Evolutionary conservation across 805 yeast genomes (phyloP).

Genomic region (Hanseniaspora valbyensis): DNA sequence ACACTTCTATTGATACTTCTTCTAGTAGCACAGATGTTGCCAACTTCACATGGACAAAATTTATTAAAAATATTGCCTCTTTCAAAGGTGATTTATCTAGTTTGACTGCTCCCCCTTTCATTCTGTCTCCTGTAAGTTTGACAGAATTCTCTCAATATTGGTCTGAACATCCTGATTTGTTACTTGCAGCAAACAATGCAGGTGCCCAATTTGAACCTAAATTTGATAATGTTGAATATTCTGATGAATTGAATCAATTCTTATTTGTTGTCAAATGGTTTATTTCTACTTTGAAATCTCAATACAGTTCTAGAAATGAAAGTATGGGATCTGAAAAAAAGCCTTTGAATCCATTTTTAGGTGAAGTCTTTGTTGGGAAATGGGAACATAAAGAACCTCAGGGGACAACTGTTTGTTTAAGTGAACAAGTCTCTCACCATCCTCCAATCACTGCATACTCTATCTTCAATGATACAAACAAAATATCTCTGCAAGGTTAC

Average conservation of each 20-base stretch:
- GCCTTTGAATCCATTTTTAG: slow-evolving; percentile 91
- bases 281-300: slow-evolving; percentile 80
- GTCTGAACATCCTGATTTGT: slow-evolving; percentile 83
- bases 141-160: slow-evolving; percentile 91
- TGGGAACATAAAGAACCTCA: slow-evolving; percentile 54
- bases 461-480: slow-evolving; percentile 58
- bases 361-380: slow-evolving; percentile 85
- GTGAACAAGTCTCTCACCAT: slow-evolving; percentile 95
- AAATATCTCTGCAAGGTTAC: slow-evolving; percentile 71
- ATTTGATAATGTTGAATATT: slow-evolving; percentile 29
- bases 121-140: slow-evolving; percentile 77
- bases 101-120: slow-evolving; percentile 94
- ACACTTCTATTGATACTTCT: slow-evolving; percentile 3
- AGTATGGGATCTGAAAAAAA: slow-evolving; percentile 92
- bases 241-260: slow-evolving; percentile 38
- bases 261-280: slow-evolving; percentile 84
- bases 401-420: slow-evolving; percentile 68
- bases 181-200: slow-evolving; percentile 48
- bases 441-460: slow-evolving; percentile 96
- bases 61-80: slow-evolving; percentile 79
- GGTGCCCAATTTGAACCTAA: slow-evolving; percentile 19
- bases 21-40: slow-evolving; percentile 11
- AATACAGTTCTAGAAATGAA: slow-evolving; percentile 87
- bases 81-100: slow-evolving; percentile 90
- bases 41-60: slow-evolving; percentile 72